Base-by-base conservation (phyloP, 2,329 filamentous ascomycete species). In the Bipolaris zeicola region DNA sequence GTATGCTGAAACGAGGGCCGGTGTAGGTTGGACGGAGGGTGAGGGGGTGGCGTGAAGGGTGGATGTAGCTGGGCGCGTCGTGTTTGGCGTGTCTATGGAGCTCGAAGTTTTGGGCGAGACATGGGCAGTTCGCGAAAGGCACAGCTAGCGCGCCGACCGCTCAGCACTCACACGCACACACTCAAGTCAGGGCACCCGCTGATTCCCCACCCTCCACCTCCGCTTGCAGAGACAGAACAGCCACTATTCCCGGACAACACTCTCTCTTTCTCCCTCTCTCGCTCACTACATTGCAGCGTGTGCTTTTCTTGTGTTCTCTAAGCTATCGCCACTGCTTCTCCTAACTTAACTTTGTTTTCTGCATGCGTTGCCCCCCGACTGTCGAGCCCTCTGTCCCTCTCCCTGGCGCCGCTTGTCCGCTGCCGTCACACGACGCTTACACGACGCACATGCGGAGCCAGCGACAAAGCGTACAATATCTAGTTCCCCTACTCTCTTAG, bases 1-100 rank as follows among this genome's bases (percentile, higher is more conserved):
- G n/a, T 42, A 26, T 47, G 28, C 44, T 26, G 20, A 24, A 6
- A 4, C 26, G 33, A 1, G 31, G 34, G 34, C 26, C 38, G 39
- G 46, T 22, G 11, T 31, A 22, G 45, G n/a, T 43, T 46, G 54
- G 11, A 31, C 3, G 28, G 10, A 31, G 14, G 44, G 34, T 24
- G 36, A 11, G 36, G 16, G 43, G 36, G 36, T n/a, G 41, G 38
- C 28, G 45, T 24, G 33, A 42, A 38, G 10, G 51, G 49, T 52
- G 42, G 16, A 37, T 53, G 38, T 47, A 33, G 58, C 22, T 52
- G 53, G 45, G 58, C 50, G 54, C 47, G 54, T 36, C 50, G 57
- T 60, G 55, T 62, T 62, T 60, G 48, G 54, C 36, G 50, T 53
- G 54, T 59, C 49, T 60, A 31, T 49, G 51, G 52, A 55, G 60